Percentiles rank a stretch among this genome's conserved stretches.
Evolutionary conservation across 192 early-diverging fungal genomes (phyloP).

Genomic region (Gorgonomyces haynaldii): DNA sequence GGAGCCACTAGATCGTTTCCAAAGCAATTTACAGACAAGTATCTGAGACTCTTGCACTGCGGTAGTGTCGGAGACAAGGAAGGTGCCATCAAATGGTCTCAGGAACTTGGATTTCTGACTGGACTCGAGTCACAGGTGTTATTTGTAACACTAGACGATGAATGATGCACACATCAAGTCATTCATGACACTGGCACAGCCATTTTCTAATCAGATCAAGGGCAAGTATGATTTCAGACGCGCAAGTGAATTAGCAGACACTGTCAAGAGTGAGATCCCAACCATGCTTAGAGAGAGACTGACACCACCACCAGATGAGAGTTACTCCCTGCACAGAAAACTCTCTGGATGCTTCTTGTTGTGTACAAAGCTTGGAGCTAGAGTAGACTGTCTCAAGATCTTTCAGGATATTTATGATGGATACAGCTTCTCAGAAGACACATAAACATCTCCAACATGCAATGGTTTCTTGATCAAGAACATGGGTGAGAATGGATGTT

Average conservation of each 20-base stretch:
- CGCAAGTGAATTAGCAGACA: slow-evolving; percentile 66
- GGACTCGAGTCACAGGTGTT: slow-evolving; percentile 72
- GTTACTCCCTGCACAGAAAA: slow-evolving; percentile 90
- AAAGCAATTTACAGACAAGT: slow-evolving; percentile 60
- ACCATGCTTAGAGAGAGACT: slow-evolving; percentile 87
- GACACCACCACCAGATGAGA: slow-evolving; percentile 96
- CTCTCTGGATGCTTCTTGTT: slow-evolving; percentile 85
- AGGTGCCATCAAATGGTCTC: slow-evolving; percentile 60
- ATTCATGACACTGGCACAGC: slow-evolving; percentile 73
- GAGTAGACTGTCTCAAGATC: slow-evolving; percentile 24
- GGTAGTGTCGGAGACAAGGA: slow-evolving; percentile 64
- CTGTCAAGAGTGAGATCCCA: slow-evolving; percentile 80
- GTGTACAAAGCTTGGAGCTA: slow-evolving; percentile 66
- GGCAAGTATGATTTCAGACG: slow-evolving; percentile 63
- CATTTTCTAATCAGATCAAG: slow-evolving; percentile 44
- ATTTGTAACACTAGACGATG: slow-evolving; percentile 49
- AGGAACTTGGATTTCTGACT: slow-evolving; percentile 81
- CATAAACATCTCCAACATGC: no score
- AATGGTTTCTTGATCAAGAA: no score
- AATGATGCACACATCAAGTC: slow-evolving; percentile 77
- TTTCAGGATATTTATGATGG: neutral
- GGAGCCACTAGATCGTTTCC: slow-evolving; percentile 79
- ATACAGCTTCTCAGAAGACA: slow-evolving; percentile 1
- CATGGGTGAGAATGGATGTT: no score
- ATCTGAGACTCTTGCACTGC: slow-evolving; percentile 61